These are phyloP conservation scores for Phytophthora podocarpi DNA, from an alignment of 352 stramenopile genomes.

Conservation along the genomic window DNA sequence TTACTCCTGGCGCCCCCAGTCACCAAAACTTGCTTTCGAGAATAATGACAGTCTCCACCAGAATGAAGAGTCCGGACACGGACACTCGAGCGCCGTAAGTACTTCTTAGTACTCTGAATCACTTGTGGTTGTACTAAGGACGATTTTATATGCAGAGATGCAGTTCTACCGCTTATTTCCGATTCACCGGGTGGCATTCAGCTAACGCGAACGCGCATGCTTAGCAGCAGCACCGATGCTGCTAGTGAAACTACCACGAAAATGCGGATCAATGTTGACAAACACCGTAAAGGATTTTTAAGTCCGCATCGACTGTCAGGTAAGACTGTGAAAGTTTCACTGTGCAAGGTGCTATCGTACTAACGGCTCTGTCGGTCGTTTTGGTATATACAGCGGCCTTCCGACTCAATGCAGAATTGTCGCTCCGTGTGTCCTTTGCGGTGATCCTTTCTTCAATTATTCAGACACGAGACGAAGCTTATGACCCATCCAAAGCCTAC, in stretches of 20 bases:
- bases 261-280: slow-evolving; percentile 27
- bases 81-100: too few relatives aligned
- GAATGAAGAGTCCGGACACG: too few relatives aligned
- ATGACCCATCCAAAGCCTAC: slow-evolving; percentile 31
- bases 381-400: slow-evolving; percentile 33
- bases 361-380: background rate
- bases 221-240: slow-evolving; percentile 18
- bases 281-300: slow-evolving; percentile 17
- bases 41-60: too few relatives aligned
- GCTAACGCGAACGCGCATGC: slow-evolving; percentile 4
- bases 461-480: slow-evolving; percentile 49
- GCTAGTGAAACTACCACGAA: slow-evolving; percentile 19
- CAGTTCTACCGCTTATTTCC: background rate
- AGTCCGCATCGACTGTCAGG: slow-evolving; percentile 28
- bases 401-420: slow-evolving; percentile 42
- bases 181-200: background rate
- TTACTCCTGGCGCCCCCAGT: too few relatives aligned
- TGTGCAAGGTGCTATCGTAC: background rate
- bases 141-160: slow-evolving; percentile 10
- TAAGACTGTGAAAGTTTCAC: too few relatives aligned
- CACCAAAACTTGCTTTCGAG: too few relatives aligned
- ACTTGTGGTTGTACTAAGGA: too few relatives aligned
- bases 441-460: slow-evolving; percentile 67
- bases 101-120: too few relatives aligned
- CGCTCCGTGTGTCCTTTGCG: slow-evolving; percentile 57